Percentiles rank a stretch among this genome's conserved stretches.
Conservation (phyloP, 371 early-diverging fungal genomes). For the Syncephalis plumigaleata region DNA sequence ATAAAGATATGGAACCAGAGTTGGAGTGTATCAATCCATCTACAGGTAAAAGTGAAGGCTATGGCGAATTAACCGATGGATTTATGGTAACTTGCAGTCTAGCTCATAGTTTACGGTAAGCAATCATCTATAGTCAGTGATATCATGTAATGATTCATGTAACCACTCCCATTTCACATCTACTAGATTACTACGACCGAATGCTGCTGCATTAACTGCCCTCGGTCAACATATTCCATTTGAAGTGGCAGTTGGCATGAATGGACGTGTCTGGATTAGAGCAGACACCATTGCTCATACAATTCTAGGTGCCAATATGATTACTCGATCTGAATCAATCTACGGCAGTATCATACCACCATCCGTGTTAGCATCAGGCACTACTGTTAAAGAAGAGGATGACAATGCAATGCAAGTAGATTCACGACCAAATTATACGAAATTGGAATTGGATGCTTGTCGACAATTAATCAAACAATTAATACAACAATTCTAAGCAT, state of each 20-base stretch:
- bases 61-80: conserved; percentile 60
- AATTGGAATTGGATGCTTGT: too few relatives aligned
- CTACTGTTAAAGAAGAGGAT: too few relatives aligned
- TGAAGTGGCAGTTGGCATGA: conserved; percentile 81
- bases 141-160: too few relatives aligned
- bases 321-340: conserved; percentile 56
- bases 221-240: conserved; percentile 62
- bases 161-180: too few relatives aligned
- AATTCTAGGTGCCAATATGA: conserved; percentile 49
- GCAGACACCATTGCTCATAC: conserved; percentile 24
- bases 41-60: conserved; percentile 56
- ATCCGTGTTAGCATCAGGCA: too few relatives aligned
- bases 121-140: too few relatives aligned
- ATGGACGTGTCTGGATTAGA: conserved; percentile 86
- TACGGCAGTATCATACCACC: conserved; percentile 26
- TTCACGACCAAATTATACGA: too few relatives aligned
- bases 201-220: conserved; percentile 37
- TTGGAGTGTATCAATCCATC: conserved; percentile 71
- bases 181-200: conserved; percentile 58
- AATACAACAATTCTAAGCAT: too few relatives aligned
- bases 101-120: conserved; percentile 47
- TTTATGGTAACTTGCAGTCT: conserved; percentile 50
- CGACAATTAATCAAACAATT: too few relatives aligned
- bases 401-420: too few relatives aligned
- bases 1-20: conserved; percentile 93